Conservation (phyloP, 495 filamentous ascomycete species). For the Jackrogersella minutella region DNA sequence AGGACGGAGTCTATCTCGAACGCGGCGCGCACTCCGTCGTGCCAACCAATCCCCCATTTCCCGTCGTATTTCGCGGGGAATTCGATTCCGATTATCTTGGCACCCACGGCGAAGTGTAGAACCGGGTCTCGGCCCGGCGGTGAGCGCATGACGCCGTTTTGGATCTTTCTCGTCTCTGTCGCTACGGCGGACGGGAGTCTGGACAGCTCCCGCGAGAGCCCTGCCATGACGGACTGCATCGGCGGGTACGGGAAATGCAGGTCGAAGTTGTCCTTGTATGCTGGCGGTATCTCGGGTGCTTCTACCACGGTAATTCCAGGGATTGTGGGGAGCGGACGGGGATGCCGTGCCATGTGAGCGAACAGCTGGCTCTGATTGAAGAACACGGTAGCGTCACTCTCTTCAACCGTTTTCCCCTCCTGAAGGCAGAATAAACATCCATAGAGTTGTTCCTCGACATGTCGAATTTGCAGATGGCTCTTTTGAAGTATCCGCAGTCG, state of each 20-base stretch:
- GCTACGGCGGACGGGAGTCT: constrained; percentile 49
- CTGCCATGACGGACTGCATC: constrained; percentile 39
- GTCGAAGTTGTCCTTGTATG: constrained; percentile 53
- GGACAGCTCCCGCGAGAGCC: constrained; percentile 42
- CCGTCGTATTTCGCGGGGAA: constrained; percentile 55
- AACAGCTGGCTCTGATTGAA: constrained; percentile 51
- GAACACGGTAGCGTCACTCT: constrained; percentile 56
- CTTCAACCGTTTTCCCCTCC: constrained; percentile 45
- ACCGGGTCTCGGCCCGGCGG: constrained; percentile 49
- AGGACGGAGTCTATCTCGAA: constrained; percentile 53
- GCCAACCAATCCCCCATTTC: constrained; percentile 59
- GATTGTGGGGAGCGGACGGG: constrained; percentile 51
- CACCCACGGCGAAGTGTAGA: constrained; percentile 53
- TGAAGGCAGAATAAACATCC: constrained; percentile 54
- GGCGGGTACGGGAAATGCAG: constrained; percentile 52
- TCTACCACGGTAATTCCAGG: constrained; percentile 52
- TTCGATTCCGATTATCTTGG: constrained; percentile 54
- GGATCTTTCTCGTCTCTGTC: constrained; percentile 41
- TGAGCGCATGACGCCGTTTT: constrained; percentile 42
- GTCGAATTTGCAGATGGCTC: constrained; percentile 49
- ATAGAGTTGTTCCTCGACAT: constrained; percentile 50
- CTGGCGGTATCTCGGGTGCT: constrained; percentile 24
- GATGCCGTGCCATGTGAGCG: constrained; percentile 51
- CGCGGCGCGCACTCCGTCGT: constrained; percentile 51
- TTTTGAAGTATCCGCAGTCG: constrained; percentile 54